phyloP scores from a whole-genome alignment of 495 filamentous ascomycete species.

The Lasiosphaeria hispida region DNA sequence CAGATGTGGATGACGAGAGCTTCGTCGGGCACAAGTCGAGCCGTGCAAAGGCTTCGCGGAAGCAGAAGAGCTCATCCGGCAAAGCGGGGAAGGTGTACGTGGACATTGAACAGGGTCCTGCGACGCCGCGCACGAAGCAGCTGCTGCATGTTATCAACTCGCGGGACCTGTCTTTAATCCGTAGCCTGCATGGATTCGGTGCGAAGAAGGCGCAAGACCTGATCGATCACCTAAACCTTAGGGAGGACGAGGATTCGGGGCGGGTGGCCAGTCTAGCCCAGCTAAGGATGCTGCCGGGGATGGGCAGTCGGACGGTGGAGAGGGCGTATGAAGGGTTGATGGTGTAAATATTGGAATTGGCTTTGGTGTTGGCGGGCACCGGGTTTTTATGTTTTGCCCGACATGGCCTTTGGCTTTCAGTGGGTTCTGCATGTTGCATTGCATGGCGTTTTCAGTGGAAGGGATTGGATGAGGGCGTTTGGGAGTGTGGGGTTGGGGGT shows the following conservation, averaged over 20 bases:
- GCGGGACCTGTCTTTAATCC: slow-evolving; percentile 67
- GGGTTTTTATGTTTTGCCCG: slow-evolving; percentile 4
- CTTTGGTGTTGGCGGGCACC: neutral
- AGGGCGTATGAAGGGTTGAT: slow-evolving; percentile 48
- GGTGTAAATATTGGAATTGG: neutral
- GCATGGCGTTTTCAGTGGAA: slow-evolving; percentile 16
- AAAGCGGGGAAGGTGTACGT: slow-evolving; percentile 13
- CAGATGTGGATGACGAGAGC: slow-evolving; percentile 49
- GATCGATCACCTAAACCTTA: slow-evolving; percentile 54
- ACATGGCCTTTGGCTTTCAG: neutral
- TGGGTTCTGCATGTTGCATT: slow-evolving; percentile 15
- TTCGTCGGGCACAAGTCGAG: slow-evolving; percentile 25
- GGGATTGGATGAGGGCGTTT: neutral
- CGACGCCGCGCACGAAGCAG: slow-evolving; percentile 62
- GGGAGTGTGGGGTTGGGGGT: slow-evolving; percentile 3
- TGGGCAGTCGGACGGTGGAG: slow-evolving; percentile 60
- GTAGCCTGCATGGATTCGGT: slow-evolving; percentile 67
- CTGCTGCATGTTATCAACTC: slow-evolving; percentile 86
- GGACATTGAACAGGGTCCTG: slow-evolving; percentile 20
- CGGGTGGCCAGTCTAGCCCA: slow-evolving; percentile 48
- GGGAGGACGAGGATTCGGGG: slow-evolving; percentile 38
- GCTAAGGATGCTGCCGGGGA: slow-evolving; percentile 55
- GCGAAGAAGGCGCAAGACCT: slow-evolving; percentile 64
- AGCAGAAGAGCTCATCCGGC: slow-evolving; percentile 23
- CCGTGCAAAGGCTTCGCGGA: slow-evolving; percentile 33